Base-by-base conservation (phyloP, 306 rosid genomes). In the Citrullus amarus region DNA sequence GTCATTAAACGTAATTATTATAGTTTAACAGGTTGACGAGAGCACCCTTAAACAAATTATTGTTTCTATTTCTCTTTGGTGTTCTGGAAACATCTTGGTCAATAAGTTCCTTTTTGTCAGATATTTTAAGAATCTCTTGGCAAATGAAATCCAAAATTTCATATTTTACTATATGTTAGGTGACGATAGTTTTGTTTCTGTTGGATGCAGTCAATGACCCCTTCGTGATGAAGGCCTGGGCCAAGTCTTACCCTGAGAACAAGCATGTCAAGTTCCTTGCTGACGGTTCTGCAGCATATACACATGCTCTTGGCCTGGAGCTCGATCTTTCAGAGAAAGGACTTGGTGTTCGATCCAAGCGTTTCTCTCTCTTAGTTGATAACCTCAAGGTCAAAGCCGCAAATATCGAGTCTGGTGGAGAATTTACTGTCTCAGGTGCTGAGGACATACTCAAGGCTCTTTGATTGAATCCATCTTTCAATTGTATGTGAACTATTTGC, bases 391-490 rank as follows among this genome's bases (percentile, higher is more conserved):
- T 95, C 89, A 89, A 86, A 91, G 90, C 86, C 79, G 90, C 99
- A 46, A 95, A 95, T 78, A 46, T 95, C 66, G 99, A 95, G 78
- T 32, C 68, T 34, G 97, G 84, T 12, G 98, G 98, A 79, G 98
- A 91, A 59, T 95, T 87, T 83, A 87, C 96, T 0, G 53, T 95
- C 85, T 92, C 99, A 25, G 78, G 99, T 74, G 97, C 97, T 15
- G 99, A 95, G 8, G 97, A 95, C 14, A 91, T 95, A 86, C 87
- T 95, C 84, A 90, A 89, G 86, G 97, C 96, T 75, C 99, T 89
- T 39, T 92, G 83, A 95, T 76, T 74, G 73, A 58, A 14, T 61
- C 56, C 16, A 41, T 44, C 58, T 61, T 58, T 41, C 11, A 11
- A 2, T 43, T 68, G 55, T 39, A 43, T 72, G 76, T 7, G 30